Percentiles rank a stretch among this genome's conserved stretches.
phyloP scores from a whole-genome alignment of 2,329 filamentous ascomycete species.

The Mycosphaerella arachidis region DNA sequence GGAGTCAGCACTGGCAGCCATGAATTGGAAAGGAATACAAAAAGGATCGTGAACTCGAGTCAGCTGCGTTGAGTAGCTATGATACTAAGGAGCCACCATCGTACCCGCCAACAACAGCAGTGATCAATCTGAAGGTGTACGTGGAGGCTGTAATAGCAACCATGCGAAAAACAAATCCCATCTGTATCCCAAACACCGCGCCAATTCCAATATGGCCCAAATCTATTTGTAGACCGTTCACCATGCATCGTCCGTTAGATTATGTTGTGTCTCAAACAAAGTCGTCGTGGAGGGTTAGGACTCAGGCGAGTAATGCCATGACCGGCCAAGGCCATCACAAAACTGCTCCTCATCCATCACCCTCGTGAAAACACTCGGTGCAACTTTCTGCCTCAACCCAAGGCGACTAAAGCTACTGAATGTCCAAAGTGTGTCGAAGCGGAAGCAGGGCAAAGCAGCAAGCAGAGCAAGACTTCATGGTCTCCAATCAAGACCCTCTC shows the following conservation, averaged over 20 bases:
- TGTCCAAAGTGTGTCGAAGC: slow-evolving; percentile 17
- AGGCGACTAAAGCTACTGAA: slow-evolving; percentile 18
- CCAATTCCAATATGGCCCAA: background rate
- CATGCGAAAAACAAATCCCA: background rate
- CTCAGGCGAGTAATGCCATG: background rate
- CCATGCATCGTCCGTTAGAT: slow-evolving; percentile 1
- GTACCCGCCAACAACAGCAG: background rate
- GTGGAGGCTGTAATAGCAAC: background rate
- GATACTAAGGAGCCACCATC: slow-evolving; percentile 3
- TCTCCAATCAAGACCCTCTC: slow-evolving; percentile 37
- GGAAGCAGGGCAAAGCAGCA: slow-evolving; percentile 8
- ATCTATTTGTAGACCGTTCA: background rate
- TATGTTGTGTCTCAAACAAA: background rate
- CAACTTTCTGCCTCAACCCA: slow-evolving; percentile 26
- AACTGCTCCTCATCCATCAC: slow-evolving; percentile 3
- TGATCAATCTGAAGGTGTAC: background rate
- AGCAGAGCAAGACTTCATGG: slow-evolving; percentile 14
- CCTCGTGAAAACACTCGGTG: background rate
- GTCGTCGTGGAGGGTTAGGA: background rate
- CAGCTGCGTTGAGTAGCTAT: background rate
- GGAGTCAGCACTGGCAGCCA: too few relatives aligned
- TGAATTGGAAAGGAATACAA: background rate
- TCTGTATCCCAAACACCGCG: background rate
- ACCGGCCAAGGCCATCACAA: slow-evolving; percentile 11
- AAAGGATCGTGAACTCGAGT: background rate